These are phyloP conservation scores for Fistulifera solaris DNA, from an alignment of 108 stramenopile species.

Conservation along the genomic window DNA sequence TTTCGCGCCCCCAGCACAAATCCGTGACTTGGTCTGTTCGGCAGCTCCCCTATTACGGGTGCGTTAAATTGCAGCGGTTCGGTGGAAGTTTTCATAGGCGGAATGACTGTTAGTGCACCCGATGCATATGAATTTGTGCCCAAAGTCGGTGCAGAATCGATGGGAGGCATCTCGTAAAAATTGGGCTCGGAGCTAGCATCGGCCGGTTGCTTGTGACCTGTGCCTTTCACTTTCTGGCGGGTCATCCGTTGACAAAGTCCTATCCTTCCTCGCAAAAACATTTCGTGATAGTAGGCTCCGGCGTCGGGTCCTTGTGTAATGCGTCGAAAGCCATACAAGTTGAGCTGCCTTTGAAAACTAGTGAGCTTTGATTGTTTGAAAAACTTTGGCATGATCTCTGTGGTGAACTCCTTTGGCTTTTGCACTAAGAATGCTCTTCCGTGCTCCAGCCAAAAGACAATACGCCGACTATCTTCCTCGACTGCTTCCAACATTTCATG, in stretches of 20 bases:
- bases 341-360: slow-evolving; percentile 78
- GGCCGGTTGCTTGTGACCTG: slow-evolving; percentile 82
- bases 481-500: slow-evolving; percentile 67
- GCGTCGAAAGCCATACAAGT: slow-evolving; percentile 89
- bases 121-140: not conserved
- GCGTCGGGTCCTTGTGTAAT: slow-evolving; percentile 81
- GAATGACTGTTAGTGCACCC: not conserved
- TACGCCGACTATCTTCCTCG: slow-evolving; percentile 17
- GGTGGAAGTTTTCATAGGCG: not conserved
- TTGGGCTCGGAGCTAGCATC: slow-evolving; percentile 75
- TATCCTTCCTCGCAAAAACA: slow-evolving; percentile 68
- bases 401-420: slow-evolving; percentile 75
- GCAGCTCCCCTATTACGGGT: no score
- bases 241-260: slow-evolving; percentile 67
- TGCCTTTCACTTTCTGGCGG: slow-evolving; percentile 83
- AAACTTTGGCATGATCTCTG: slow-evolving; percentile 81
- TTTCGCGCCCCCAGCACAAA: no score
- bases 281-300: slow-evolving; percentile 37
- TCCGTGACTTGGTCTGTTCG: no score
- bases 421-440: slow-evolving; percentile 81
- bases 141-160: not conserved
- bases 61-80: no score
- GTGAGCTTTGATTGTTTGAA: slow-evolving; percentile 83
- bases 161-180: slow-evolving; percentile 65
- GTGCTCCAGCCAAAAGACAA: slow-evolving; percentile 70